A percentile compares a stretch with the other conserved stretches of the same genome.
phyloP scores from a whole-genome alignment of 306 rosid species.

The Pyrus betulifolia region DNA sequence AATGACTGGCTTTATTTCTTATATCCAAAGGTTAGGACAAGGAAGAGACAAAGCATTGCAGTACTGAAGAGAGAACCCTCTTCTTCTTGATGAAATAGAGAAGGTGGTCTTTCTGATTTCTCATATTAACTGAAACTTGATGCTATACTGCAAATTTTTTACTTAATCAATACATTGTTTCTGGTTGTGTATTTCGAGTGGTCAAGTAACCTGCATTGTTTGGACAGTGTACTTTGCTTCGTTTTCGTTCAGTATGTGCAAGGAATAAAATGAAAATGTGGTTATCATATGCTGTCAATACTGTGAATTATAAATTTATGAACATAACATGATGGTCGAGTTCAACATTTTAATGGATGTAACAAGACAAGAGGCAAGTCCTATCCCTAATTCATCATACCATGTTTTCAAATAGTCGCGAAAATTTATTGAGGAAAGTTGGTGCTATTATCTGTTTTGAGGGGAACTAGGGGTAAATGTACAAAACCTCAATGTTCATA shows the following conservation, averaged over 20 bases:
- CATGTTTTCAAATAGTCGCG: background rate
- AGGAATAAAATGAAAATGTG: background rate
- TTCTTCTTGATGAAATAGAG: slow-evolving; percentile 74
- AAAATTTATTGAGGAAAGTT: background rate
- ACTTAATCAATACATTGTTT: slow-evolving; percentile 1
- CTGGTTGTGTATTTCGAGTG: background rate
- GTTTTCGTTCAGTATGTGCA: background rate
- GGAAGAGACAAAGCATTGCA: slow-evolving; percentile 91
- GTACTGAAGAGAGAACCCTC: slow-evolving; percentile 71
- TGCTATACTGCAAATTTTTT: background rate
- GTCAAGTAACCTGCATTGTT: background rate
- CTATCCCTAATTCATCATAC: too few relatives aligned
- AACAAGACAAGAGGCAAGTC: too few relatives aligned
- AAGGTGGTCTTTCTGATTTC: slow-evolving; percentile 40
- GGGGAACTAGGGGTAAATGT: background rate
- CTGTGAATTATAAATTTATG: background rate
- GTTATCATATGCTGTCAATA: background rate
- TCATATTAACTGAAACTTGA: background rate
- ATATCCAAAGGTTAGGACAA: slow-evolving; percentile 73
- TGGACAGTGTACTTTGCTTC: background rate
- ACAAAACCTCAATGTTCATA: background rate
- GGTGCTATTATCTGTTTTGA: background rate
- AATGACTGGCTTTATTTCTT: too few relatives aligned
- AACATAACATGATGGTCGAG: background rate
- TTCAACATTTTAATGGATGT: background rate